Conservation (phyloP, 2,329 filamentous ascomycete species). For the Fusarium pseudoanthophilum region DNA sequence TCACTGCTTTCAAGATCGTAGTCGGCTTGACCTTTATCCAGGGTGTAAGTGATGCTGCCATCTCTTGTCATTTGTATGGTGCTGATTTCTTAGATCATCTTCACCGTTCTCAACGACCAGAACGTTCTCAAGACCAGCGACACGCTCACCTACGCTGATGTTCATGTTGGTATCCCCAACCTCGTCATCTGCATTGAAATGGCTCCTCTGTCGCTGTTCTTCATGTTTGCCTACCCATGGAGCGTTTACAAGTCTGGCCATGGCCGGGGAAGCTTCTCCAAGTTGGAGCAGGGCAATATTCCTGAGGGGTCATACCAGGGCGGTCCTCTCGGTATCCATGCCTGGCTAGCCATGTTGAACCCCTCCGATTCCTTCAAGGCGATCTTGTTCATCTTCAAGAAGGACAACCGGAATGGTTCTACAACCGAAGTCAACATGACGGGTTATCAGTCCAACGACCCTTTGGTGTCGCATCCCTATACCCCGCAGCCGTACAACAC, state of each 20-base stretch:
- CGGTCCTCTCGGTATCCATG: conserved; percentile 22
- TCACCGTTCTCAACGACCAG: conserved; percentile 28
- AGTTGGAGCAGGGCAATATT: conserved; percentile 1
- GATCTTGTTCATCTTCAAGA: conserved; percentile 22
- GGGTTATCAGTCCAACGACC: conserved; percentile 4
- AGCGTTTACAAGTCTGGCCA: conserved; percentile 20
- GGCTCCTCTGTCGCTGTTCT: conserved; percentile 36
- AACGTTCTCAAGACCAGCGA: conserved; percentile 19
- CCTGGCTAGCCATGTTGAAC: conserved; percentile 34
- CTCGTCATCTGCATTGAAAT: conserved; percentile 33
- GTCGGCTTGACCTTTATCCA: conserved; percentile 35
- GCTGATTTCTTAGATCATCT: conserved; percentile 12
- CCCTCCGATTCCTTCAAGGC: conserved; percentile 28
- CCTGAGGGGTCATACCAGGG: conserved; percentile 24
- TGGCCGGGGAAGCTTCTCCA: conserved; percentile 11
- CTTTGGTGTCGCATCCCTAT: conserved; percentile 6
- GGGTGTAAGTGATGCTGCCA: conserved; percentile 5
- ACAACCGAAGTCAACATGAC: conserved; percentile 10
- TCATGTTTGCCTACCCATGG: conserved; percentile 36
- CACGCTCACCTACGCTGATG: conserved; percentile 35
- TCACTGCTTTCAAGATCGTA: conserved; percentile 35
- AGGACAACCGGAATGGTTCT: neutral
- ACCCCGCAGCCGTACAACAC: neutral
- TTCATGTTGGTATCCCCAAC: conserved; percentile 38
- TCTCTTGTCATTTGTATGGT: too few relatives aligned